Conservation (phyloP, 2,329 filamentous ascomycete genomes). For the Beauveria sp. region DNA sequence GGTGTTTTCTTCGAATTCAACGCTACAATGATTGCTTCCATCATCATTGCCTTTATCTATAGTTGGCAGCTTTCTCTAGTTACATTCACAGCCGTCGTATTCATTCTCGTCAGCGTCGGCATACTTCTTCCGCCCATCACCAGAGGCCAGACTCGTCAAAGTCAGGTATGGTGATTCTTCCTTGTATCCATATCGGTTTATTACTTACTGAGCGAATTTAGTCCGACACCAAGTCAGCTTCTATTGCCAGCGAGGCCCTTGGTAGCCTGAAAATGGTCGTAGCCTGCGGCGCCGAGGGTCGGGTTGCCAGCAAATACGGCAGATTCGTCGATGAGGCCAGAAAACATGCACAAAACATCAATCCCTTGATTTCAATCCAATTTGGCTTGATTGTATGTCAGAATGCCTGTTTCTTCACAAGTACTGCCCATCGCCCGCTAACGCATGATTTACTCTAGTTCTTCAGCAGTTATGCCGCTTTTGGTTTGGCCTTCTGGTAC, state of each 20-base stretch:
- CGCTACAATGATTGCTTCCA: slow-evolving; percentile 43
- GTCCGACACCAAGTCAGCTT: slow-evolving; percentile 39
- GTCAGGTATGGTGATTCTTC: slow-evolving; percentile 24
- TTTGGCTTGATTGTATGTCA: slow-evolving; percentile 39
- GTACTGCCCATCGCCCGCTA: too few species aligned
- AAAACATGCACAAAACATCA: slow-evolving; percentile 38
- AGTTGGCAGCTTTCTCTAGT: slow-evolving; percentile 55
- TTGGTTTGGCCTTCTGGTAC: slow-evolving; percentile 56
- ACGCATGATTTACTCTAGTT: slow-evolving; percentile 28
- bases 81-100: slow-evolving; percentile 47
- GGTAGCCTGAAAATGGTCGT: slow-evolving; percentile 53
- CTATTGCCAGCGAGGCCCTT: slow-evolving; percentile 55
- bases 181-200: neutral
- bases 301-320: slow-evolving; percentile 45
- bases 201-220: neutral
- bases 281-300: slow-evolving; percentile 53
- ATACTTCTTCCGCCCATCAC: slow-evolving; percentile 47
- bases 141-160: slow-evolving; percentile 41
- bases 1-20: slow-evolving; percentile 50
- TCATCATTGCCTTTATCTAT: slow-evolving; percentile 48
- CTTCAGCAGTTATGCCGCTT: slow-evolving; percentile 44
- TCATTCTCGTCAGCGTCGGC: slow-evolving; percentile 42
- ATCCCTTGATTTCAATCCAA: slow-evolving; percentile 45
- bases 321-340: slow-evolving; percentile 46
- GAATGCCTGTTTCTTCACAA: neutral